Evolutionary conservation across 2,329 filamentous ascomycete genomes (phyloP).

Genomic region (Raffaelea ambrosiae): DNA sequence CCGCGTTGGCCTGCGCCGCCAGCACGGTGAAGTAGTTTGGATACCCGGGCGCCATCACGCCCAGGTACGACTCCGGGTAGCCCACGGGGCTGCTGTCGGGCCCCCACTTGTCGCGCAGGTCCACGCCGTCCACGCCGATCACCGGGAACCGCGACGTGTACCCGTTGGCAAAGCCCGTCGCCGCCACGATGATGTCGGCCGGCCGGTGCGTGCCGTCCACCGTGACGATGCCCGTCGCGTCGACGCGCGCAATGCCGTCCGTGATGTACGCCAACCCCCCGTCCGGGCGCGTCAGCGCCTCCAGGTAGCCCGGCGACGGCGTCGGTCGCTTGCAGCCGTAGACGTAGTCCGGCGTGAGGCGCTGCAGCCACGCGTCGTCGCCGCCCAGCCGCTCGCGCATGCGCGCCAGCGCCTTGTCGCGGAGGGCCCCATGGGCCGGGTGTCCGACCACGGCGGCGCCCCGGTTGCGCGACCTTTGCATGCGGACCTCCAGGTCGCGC

Average conservation of each 20-base stretch:
- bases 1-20: constrained; percentile 9
- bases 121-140: constrained; percentile 11
- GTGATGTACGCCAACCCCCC: constrained; percentile 23
- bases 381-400: constrained; percentile 6
- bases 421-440: not conserved
- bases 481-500: not conserved
- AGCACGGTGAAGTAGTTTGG: constrained; percentile 20
- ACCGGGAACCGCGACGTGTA: constrained; percentile 15
- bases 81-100: constrained; percentile 9
- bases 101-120: constrained; percentile 15
- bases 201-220: constrained; percentile 15
- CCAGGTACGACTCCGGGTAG: constrained; percentile 16
- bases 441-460: too few relatives aligned
- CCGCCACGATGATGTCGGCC: constrained; percentile 24
- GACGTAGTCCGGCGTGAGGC: constrained; percentile 14
- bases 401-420: not conserved
- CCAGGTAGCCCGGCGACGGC: constrained; percentile 17
- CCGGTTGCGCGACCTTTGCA: not conserved
- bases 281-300: constrained; percentile 14
- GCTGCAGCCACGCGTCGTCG: constrained; percentile 3
- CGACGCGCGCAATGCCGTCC: constrained; percentile 20
- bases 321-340: constrained; percentile 17
- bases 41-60: constrained; percentile 17
- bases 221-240: constrained; percentile 19
- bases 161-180: constrained; percentile 18